Percentiles rank a stretch among this genome's conserved stretches.
These are phyloP conservation scores for Vitis hybrid DNA, from an alignment of 177 flowering plant genomes.

Conservation along the genomic window DNA sequence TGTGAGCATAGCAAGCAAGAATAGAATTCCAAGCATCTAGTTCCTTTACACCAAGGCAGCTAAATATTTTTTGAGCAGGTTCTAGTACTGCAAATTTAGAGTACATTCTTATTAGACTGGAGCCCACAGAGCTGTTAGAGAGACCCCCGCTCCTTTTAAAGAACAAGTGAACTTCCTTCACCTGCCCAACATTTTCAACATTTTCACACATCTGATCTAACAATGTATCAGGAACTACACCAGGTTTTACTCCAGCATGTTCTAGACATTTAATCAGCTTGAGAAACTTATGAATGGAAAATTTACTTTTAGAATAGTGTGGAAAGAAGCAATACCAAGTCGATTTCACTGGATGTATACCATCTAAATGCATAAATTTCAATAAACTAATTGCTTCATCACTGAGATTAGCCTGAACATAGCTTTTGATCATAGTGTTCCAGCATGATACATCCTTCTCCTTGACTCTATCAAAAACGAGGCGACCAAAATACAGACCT, in stretches of 20 bases:
- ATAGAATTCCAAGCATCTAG: conserved; percentile 28
- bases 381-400: conserved; percentile 24
- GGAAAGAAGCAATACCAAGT: conserved; percentile 24
- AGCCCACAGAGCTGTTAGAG: conserved; percentile 10
- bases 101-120: conserved; percentile 22
- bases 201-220: conserved; percentile 15
- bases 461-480: conserved; percentile 21
- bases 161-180: conserved; percentile 21
- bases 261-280: conserved; percentile 17
- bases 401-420: conserved; percentile 16
- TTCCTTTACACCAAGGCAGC: conserved; percentile 9
- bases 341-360: conserved; percentile 18
- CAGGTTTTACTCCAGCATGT: conserved; percentile 6
- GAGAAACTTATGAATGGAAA: conserved; percentile 12
- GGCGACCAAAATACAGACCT: conserved; percentile 24
- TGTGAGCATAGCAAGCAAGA: conserved; percentile 28
- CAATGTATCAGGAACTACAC: conserved; percentile 2
- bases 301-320: conserved; percentile 9
- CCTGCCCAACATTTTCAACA: conserved; percentile 12
- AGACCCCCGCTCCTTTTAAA: conserved; percentile 7
- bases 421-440: conserved; percentile 33
- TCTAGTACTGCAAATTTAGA: conserved; percentile 21
- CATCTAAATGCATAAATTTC: conserved; percentile 12
- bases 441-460: conserved; percentile 29
- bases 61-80: conserved; percentile 22